Evolutionary conservation across 768 basidiomycete species (phyloP), one percentile per base, ranked within the genome.

Genomic region (Russula emetica): DNA sequence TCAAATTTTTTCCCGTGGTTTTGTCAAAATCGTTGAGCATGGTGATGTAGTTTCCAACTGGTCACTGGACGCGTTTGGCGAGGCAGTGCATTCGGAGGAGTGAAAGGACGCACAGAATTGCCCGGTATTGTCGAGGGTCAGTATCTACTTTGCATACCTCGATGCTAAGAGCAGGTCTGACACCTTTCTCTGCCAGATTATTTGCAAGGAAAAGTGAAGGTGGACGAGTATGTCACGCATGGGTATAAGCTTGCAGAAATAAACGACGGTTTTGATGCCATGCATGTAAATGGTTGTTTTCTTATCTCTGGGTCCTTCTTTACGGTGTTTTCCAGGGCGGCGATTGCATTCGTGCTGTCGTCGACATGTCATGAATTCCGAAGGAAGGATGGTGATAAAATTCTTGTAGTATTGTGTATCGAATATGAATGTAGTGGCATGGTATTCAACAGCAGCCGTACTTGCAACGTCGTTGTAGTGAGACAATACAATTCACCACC

Each of bases 141-240:
- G 75, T 49, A 44, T 42, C 22, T 28, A 36, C 13, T 34, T 5
- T 30, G 8, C 32, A 44, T 58, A 50, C 57, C 18, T 18, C 34
- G 49, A 28, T 50, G 22, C 6, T 14, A 26, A 32, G 22, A 44
- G 16, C 13, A 44, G 26, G 56, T 49, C 55, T 61, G 54, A 47
- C 67, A 47, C 58, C 24, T 14, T 64, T 59, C 55, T 20, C 68
- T 63, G 51, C 56, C 69, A 89, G 93, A 94, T 68, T 96, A 95
- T 75, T 82, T 94, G 64, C 73, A 79, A 20, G 91, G 90, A 61
- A 86, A 82, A 69, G 78, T 96, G 71, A 92, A 88, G 77, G 86
- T 99, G 58, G 95, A 99, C 72, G 93, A 98, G 74, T 99, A 96
- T 74, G 88, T 98, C 64, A 96, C 96, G 53, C 96, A 98, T 77